These are phyloP conservation scores for Blastobotrys muscicola DNA, from an alignment of 805 yeast genomes.

Conservation along the genomic window DNA sequence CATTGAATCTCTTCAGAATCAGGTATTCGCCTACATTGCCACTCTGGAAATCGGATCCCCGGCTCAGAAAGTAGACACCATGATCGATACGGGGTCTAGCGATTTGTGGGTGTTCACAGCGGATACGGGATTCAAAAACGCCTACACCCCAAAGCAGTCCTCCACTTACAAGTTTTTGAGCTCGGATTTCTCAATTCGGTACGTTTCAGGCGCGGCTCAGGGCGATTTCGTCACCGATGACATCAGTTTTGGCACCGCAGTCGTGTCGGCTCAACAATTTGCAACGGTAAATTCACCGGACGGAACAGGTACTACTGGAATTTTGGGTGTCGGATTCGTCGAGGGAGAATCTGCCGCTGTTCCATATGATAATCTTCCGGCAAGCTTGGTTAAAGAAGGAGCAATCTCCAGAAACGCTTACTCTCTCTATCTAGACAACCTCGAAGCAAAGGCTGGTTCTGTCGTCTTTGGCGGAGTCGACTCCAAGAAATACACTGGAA, in stretches of 20 bases:
- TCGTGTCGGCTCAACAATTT: constrained; percentile 6
- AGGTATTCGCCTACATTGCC: too few relatives aligned
- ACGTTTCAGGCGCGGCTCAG: constrained; percentile 89
- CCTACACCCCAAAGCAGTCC: constrained; percentile 26
- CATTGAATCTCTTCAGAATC: too few relatives aligned
- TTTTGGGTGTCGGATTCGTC: constrained; percentile 30
- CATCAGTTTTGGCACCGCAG: constrained; percentile 67
- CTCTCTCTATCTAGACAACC: constrained; percentile 36
- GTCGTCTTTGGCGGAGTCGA: constrained; percentile 41
- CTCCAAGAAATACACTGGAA: constrained; percentile 33
- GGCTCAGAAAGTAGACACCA: constrained; percentile 39
- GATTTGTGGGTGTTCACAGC: constrained; percentile 44
- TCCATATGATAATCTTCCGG: constrained; percentile 55
- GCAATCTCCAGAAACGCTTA: constrained; percentile 33
- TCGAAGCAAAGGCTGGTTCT: constrained; percentile 27
- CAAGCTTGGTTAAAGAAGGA: constrained; percentile 42
- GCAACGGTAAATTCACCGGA: background rate
- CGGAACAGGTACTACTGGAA: constrained; percentile 11
- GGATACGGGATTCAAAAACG: constrained; percentile 1
- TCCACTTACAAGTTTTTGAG: constrained; percentile 79
- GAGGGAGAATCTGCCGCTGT: constrained; percentile 23
- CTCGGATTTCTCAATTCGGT: constrained; percentile 69
- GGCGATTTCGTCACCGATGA: constrained; percentile 64
- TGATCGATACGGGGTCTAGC: constrained; percentile 65
- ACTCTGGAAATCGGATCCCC: constrained; percentile 41